Conservation (phyloP, 73 alveolate species). For the Paramecium caudatum region DNA sequence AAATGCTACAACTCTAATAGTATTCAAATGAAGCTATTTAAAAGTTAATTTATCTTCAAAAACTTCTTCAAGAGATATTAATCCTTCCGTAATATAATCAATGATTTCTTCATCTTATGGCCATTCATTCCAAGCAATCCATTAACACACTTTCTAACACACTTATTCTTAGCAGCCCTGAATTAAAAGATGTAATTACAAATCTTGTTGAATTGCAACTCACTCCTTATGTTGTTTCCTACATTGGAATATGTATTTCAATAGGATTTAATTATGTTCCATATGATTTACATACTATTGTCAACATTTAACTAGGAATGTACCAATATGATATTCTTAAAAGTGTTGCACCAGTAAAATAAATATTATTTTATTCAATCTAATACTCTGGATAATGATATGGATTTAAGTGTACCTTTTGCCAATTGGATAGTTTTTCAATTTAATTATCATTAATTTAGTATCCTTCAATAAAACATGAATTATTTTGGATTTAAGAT, state of each 20-base stretch:
- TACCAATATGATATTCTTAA: slow-evolving; percentile 61
- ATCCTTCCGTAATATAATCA: slow-evolving; percentile 52
- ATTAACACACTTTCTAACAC: slow-evolving; percentile 54
- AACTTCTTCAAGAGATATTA: slow-evolving; percentile 35
- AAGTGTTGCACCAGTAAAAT: not conserved
- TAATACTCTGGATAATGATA: slow-evolving; percentile 24
- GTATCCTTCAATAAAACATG: slow-evolving; percentile 19
- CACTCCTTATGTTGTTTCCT: slow-evolving; percentile 26
- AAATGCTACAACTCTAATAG: slow-evolving; percentile 23
- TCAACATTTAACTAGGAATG: slow-evolving; percentile 20
- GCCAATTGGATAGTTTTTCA: slow-evolving; percentile 38
- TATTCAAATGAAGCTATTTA: not conserved
- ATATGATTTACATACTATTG: slow-evolving; percentile 50
- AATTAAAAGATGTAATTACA: not conserved
- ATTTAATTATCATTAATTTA: slow-evolving; percentile 32
- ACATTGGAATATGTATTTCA: slow-evolving; percentile 61
- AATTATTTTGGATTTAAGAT: not conserved
- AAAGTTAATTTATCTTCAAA: slow-evolving; percentile 27
- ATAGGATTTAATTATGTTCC: slow-evolving; percentile 32
- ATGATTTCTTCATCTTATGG: slow-evolving; percentile 13
- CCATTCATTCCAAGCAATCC: slow-evolving; percentile 69
- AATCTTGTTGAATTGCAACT: slow-evolving; percentile 31
- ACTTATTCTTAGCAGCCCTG: slow-evolving; percentile 56
- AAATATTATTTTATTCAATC: slow-evolving; percentile 30
- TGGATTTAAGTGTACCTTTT: not conserved